Evolutionary conservation across 2,329 filamentous ascomycete species (phyloP).

Genomic region (Venturia nashicola): DNA sequence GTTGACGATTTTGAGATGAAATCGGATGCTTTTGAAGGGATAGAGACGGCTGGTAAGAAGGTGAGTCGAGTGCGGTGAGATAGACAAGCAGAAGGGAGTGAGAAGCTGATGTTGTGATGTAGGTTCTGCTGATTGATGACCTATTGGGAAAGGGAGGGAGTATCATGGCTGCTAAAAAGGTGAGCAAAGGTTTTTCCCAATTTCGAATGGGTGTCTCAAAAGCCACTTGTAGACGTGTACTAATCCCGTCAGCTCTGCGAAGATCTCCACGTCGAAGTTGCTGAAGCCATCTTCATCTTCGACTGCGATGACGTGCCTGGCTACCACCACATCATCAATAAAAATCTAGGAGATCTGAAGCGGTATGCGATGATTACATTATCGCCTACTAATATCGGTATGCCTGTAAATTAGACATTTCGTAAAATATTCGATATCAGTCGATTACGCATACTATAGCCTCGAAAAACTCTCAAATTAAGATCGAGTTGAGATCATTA

Average conservation of each 20-base stretch:
- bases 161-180: slow-evolving; percentile 2
- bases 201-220: background rate
- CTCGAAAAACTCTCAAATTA: too few relatives aligned
- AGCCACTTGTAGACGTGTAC: too few relatives aligned
- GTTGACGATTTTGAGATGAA: background rate
- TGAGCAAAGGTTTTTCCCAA: background rate
- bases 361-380: background rate
- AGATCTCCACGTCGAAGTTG: background rate
- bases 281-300: background rate
- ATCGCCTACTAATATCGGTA: background rate
- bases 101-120: background rate
- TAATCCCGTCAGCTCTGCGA: background rate
- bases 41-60: background rate
- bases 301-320: background rate
- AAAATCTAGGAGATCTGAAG: background rate
- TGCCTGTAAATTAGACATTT: background rate
- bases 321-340: background rate
- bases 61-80: background rate
- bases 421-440: too few relatives aligned
- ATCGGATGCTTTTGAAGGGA: background rate
- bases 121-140: background rate
- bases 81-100: too few relatives aligned
- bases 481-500: too few relatives aligned
- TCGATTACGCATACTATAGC: too few relatives aligned
- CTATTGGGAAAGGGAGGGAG: background rate